These are phyloP conservation scores for Dendrobium nobile DNA, from an alignment of 106 monocot genomes.

Conservation along the genomic window DNA sequence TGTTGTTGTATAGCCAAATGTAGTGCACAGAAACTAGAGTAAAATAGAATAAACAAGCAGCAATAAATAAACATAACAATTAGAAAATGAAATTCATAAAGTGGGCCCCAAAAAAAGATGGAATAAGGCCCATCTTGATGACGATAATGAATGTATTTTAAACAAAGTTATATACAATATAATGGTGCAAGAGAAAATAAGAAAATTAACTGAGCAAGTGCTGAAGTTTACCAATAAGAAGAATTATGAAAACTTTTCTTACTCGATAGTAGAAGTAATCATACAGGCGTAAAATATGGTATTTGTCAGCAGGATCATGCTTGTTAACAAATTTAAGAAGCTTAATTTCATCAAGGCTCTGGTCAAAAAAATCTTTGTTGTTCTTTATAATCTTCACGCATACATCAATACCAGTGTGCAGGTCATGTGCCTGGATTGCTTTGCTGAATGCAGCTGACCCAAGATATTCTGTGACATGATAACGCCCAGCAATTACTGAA, in stretches of 20 bases:
- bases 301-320: conserved; percentile 95
- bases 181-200: background rate
- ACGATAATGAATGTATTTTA: background rate
- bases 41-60: background rate
- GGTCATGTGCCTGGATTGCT: conserved; percentile 98
- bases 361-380: conserved; percentile 99
- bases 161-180: background rate
- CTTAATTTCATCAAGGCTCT: conserved; percentile 99
- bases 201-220: background rate
- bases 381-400: conserved; percentile 99
- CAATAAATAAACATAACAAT: background rate
- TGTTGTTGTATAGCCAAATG: no score
- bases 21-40: no score
- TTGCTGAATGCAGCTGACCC: conserved; percentile 99
- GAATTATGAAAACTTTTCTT: conserved; percentile 12
- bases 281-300: conserved; percentile 87
- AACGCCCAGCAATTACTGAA: conserved; percentile 95
- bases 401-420: conserved; percentile 98
- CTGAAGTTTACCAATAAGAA: background rate
- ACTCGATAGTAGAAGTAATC: conserved; percentile 99
- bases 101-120: background rate
- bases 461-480: conserved; percentile 95
- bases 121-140: background rate
- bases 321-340: conserved; percentile 97
- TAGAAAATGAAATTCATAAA: background rate